Percentiles rank a stretch among this genome's conserved stretches.
phyloP scores from a whole-genome alignment of 2,329 filamentous ascomycete genomes.

The Fusarium fujikuroi region DNA sequence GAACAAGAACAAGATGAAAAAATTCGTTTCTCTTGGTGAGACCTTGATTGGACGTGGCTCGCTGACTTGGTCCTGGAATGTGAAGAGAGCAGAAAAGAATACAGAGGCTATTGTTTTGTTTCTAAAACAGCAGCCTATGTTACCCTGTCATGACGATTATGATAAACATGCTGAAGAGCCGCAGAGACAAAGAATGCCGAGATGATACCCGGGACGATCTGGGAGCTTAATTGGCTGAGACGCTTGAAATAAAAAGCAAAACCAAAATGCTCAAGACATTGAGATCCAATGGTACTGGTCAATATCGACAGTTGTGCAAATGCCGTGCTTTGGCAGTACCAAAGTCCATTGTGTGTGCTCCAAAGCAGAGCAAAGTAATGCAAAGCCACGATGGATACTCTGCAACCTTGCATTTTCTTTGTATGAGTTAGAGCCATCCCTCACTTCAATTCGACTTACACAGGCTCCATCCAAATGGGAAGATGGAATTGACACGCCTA shows the following conservation, averaged over 20 bases:
- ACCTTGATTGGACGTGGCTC: conserved; percentile 23
- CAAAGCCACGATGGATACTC: conserved; percentile 24
- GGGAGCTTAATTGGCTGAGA: background rate
- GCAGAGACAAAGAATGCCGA: conserved; percentile 16
- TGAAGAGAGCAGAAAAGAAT: background rate
- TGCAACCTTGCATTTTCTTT: conserved; percentile 8
- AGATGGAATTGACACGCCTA: background rate
- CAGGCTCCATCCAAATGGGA: background rate
- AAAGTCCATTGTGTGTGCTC: background rate
- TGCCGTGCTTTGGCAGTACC: conserved; percentile 14
- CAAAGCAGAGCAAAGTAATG: background rate
- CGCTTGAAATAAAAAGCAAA: conserved; percentile 9
- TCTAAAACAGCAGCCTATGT: conserved; percentile 21
- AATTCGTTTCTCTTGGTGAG: conserved; percentile 16
- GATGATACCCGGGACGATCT: background rate
- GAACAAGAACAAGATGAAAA: background rate
- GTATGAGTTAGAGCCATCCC: background rate
- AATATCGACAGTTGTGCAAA: conserved; percentile 32
- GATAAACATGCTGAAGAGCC: conserved; percentile 22
- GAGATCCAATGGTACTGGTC: background rate
- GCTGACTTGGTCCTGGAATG: conserved; percentile 28
- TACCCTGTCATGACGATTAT: conserved; percentile 22
- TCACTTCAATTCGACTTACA: conserved; percentile 4
- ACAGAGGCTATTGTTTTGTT: conserved; percentile 17
- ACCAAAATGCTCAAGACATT: conserved; percentile 9